Evolutionary conservation across 805 yeast genomes (phyloP).

Genomic region (Teunomyces atbi): DNA sequence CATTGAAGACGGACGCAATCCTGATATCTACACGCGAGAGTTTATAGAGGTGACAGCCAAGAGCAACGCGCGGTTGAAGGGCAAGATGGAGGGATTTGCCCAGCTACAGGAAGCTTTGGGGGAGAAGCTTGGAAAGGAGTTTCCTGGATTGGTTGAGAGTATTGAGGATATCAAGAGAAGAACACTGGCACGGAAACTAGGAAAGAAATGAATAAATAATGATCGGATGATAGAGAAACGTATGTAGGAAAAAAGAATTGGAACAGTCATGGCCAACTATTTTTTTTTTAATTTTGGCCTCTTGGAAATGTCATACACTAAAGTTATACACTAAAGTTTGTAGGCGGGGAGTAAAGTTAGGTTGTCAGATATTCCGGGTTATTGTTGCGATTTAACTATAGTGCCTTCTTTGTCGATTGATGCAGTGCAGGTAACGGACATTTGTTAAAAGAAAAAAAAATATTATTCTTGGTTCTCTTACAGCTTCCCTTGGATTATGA

Average conservation of each 20-base stretch:
- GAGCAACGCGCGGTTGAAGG: constrained; percentile 83
- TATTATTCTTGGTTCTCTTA: not conserved
- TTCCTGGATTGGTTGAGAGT: constrained; percentile 65
- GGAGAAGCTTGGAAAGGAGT: constrained; percentile 66
- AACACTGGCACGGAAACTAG: constrained; percentile 22
- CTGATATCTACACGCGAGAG: constrained; percentile 95
- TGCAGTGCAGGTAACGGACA: no score
- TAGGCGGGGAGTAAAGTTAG: no score
- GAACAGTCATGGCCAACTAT: no score
- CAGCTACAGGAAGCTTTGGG: constrained; percentile 66
- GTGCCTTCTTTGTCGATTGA: no score
- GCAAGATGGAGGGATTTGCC: constrained; percentile 70
- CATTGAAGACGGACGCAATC: constrained; percentile 94
- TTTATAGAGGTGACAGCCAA: constrained; percentile 92
- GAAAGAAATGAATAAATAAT: not conserved
- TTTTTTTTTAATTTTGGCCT: no score
- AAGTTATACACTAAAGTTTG: no score
- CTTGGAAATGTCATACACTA: no score
- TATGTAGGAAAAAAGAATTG: not conserved
- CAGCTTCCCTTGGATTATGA: not conserved
- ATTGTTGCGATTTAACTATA: no score
- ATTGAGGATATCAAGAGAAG: constrained; percentile 57
- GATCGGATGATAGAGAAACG: not conserved
- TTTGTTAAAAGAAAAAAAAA: no score
- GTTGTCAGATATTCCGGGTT: no score